Conservation (phyloP, 495 filamentous ascomycete species). For the Hyaloscypha hepaticicola region DNA sequence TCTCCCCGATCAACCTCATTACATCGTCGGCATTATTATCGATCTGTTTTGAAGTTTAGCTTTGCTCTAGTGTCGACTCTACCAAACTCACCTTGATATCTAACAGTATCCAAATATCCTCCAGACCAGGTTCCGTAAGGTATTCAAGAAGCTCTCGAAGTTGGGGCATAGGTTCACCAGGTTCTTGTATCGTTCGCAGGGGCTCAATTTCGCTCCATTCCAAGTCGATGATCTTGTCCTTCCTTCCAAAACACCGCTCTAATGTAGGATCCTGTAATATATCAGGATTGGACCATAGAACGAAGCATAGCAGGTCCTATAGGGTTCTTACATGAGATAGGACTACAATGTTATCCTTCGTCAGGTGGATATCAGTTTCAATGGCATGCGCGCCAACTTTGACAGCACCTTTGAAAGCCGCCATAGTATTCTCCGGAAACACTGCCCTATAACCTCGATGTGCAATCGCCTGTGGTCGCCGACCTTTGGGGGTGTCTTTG, state of each 20-base stretch:
- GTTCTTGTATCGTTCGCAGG: constrained; percentile 63
- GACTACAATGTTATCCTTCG: constrained; percentile 80
- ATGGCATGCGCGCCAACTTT: constrained; percentile 74
- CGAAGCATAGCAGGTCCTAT: not conserved
- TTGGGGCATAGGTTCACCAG: constrained; percentile 69
- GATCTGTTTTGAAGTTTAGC: constrained; percentile 37
- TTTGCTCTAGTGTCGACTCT: not conserved
- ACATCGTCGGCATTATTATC: constrained; percentile 70
- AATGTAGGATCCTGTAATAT: constrained; percentile 64
- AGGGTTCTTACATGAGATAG: constrained; percentile 68
- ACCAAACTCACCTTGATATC: constrained; percentile 71
- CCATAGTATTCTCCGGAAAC: constrained; percentile 85
- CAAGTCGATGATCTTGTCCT: constrained; percentile 69
- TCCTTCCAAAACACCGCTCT: constrained; percentile 74
- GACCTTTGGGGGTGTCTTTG: constrained; percentile 20
- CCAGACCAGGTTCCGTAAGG: constrained; percentile 55
- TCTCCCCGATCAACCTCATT: constrained; percentile 61
- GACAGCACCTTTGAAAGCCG: constrained; percentile 71
- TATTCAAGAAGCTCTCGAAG: constrained; percentile 75
- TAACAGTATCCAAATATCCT: constrained; percentile 76
- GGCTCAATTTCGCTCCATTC: constrained; percentile 70
- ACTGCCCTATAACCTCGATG: constrained; percentile 81
- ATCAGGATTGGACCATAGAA: constrained; percentile 11
- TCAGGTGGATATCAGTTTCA: constrained; percentile 85
- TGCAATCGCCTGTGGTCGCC: constrained; percentile 72